phyloP scores from a whole-genome alignment of 225 moss, liverwort and hornwort genomes.

The Antitrichia curtipendula region DNA sequence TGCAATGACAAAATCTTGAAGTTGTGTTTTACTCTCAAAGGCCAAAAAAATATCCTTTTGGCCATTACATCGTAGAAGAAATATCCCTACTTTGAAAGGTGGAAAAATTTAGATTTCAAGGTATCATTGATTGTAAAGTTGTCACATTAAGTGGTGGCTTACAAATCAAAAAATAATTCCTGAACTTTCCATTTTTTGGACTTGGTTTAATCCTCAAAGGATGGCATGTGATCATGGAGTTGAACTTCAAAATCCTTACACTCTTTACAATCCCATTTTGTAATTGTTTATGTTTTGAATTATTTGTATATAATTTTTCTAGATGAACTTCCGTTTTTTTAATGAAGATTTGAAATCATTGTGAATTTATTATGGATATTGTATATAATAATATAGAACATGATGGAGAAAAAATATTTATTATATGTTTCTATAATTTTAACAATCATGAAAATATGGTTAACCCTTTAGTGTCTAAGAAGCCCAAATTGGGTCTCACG shows the following conservation, averaged over 20 bases:
- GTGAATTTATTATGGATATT: neutral
- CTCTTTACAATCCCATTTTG: neutral
- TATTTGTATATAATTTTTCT: neutral
- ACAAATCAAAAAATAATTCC: neutral
- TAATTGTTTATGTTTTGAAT: neutral
- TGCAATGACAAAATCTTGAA: neutral
- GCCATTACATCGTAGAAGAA: neutral
- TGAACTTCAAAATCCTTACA: neutral
- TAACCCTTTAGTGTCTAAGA: no score
- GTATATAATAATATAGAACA: neutral
- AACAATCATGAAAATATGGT: rapidly evolving
- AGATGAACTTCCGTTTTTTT: no score
- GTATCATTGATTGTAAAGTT: neutral
- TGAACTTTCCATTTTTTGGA: rapidly evolving
- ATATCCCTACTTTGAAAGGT: rapidly evolving
- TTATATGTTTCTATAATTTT: rapidly evolving
- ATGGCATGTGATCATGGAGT: no score
- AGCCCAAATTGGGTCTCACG: no score
- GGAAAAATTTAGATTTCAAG: neutral
- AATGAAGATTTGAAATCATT: neutral
- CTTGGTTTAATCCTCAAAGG: neutral
- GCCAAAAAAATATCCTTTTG: rapidly evolving
- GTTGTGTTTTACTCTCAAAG: neutral
- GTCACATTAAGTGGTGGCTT: neutral
- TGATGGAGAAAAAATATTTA: neutral